A percentile compares a stretch with the other conserved stretches of the same genome.
Conservation (phyloP, 148 eudicot species). For the Persicaria maculosa region DNA sequence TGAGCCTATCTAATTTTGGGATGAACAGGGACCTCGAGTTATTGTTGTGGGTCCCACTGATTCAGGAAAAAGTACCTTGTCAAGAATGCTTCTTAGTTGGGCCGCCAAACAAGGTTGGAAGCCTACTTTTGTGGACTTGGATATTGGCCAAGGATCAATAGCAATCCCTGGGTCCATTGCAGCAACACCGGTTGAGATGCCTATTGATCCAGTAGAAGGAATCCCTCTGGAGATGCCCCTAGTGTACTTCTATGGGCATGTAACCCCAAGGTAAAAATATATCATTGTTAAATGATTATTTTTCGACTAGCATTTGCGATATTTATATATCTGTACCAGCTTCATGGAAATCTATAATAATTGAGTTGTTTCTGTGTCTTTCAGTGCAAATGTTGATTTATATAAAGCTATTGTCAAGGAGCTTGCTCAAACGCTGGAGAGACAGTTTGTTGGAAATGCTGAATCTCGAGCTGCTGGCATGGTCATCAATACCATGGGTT, state of each 20-base stretch:
- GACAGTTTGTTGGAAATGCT: constrained; percentile 72
- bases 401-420: constrained; percentile 78
- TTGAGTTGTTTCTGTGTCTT: constrained; percentile 10
- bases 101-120: constrained; percentile 99
- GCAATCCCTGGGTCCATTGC: constrained; percentile 87
- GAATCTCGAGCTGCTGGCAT: constrained; percentile 95
- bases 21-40: constrained; percentile 81
- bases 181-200: constrained; percentile 94
- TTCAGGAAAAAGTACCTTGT: constrained; percentile 89
- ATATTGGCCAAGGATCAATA: constrained; percentile 92
- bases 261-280: constrained; percentile 54
- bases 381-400: constrained; percentile 69
- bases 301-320: neutral
- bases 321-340: neutral
- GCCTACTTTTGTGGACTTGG: constrained; percentile 96
- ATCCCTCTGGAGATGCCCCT: constrained; percentile 96
- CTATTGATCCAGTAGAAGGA: constrained; percentile 98
- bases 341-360: neutral
- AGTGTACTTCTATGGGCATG: constrained; percentile 81
- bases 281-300: neutral
- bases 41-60: constrained; percentile 97
- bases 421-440: constrained; percentile 74
- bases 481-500: constrained; percentile 99
- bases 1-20: neutral
- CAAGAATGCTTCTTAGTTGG: constrained; percentile 99